Conservation (phyloP, 345 rosid species). For the Eucalyptus guilfoylei region DNA sequence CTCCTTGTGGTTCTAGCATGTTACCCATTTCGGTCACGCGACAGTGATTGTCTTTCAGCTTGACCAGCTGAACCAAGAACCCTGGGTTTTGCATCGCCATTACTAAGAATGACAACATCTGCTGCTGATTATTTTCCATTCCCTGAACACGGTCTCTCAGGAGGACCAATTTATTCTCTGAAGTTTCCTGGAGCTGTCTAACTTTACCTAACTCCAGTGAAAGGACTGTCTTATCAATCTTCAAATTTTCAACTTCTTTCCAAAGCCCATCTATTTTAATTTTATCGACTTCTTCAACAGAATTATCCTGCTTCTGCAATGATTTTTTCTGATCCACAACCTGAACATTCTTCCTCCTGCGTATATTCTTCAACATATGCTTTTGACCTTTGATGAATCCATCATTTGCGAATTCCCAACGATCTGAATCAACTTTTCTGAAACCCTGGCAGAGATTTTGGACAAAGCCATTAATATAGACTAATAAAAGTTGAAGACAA, state of each 20-base stretch:
- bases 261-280: constrained; percentile 27
- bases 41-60: constrained; percentile 62
- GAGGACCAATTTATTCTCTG: constrained; percentile 48
- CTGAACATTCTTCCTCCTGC: constrained; percentile 60
- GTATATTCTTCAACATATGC: constrained; percentile 54
- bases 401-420: constrained; percentile 85
- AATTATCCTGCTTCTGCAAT: constrained; percentile 7
- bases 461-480: background rate
- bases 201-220: constrained; percentile 66
- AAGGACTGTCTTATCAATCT: constrained; percentile 52
- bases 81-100: constrained; percentile 89
- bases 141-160: constrained; percentile 70
- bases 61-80: constrained; percentile 65
- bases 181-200: constrained; percentile 58
- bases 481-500: background rate
- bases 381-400: constrained; percentile 67
- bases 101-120: constrained; percentile 87
- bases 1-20: constrained; percentile 37
- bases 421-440: constrained; percentile 72
- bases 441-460: constrained; percentile 59
- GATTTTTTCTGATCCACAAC: constrained; percentile 30
- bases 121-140: constrained; percentile 89
- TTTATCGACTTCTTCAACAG: constrained; percentile 13
- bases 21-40: constrained; percentile 47
- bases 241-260: constrained; percentile 74